Evolutionary conservation across 2,329 filamentous ascomycete genomes (phyloP), one percentile per base, ranked within the genome.

Genomic region (Diaporthe sp.): DNA sequence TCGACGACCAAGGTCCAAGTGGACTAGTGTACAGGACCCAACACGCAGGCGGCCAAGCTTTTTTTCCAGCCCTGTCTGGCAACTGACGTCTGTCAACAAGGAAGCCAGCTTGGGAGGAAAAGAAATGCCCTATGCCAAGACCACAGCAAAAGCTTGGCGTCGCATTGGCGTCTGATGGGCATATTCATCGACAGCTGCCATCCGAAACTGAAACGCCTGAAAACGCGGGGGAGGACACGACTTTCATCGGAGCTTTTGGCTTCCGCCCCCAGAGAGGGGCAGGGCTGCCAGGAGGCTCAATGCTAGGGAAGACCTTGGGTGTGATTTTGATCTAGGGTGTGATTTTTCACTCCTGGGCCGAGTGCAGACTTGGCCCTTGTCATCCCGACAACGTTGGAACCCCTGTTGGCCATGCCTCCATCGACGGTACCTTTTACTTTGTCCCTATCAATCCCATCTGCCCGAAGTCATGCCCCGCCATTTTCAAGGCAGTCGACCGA

Each of bases 121-220:
- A 37, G 6, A 55, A 44, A 35, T 13, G 30, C 37, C 50, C 32
- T 13, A 61, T 59, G 69, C 55, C 30, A 71, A 50, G 51, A n/a
- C 55, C 50, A 19, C 39, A 37, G 6, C 44, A 4, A 61, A 30
- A 71, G 25, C 58, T 47, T 39, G 32, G 42, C 39, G 72, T 74
- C 30, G 39, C 58, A 74, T 71, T 51, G 69, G 68, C 68, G 72
- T 74, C 72, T 74, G 72, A 74, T 71, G 68, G 50, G 27, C 72
- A 32, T 47, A 68, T 22, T 74, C 68, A 71, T 71, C 68, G 32
- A 37, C 58, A 39, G 50, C 66, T 71, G 72, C 56, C 72, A 74
- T 74, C 72, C 58, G 58, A 74, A 74, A 35, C 55, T 74, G 72
- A 74, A 71, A 74, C 72, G 44, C 50, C 10, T 12, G 35, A 68